Evolutionary conservation across 148 eudicot genomes (phyloP), one percentile per base, ranked within the genome.

Genomic region (Heliosperma pusillum): DNA sequence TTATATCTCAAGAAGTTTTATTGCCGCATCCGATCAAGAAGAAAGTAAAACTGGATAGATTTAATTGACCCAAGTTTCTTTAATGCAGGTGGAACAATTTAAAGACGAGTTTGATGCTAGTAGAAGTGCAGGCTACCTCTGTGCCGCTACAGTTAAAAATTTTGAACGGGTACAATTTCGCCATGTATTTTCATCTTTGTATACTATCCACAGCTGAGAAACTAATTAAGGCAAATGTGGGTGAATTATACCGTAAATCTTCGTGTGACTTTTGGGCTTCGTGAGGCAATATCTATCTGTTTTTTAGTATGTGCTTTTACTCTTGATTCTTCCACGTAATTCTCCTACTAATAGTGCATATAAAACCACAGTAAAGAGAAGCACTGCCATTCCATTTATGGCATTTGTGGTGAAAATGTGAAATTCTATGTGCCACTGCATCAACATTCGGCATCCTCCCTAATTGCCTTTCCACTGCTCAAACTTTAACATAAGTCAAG

Each of bases 71-170:
- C 10, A 70, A 50, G 30, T 40, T 71, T 4, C 70, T 72, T 47
- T 80, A 67, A 30, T 66, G 66, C 62, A 80, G 83, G 74, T 80
- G 27, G 80, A 80, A 66, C 72, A 83, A 44, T 78, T 80, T 19
- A 82, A 75, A 64, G 84, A 86, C 63, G 96, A 90, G 78, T 91
- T 88, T 69, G 98, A 94, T 85, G 97, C 97, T 69, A 84, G 88
- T 70, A 94, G 98, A 83, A 94, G 98, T 80, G 85, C 92, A 19
- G 98, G 98, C 53, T 89, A 90, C 78, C 97, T 94, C 66, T 94
- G 97, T 80, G 96, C 89, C 16, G 92, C 98, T 73, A 90, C 96
- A 3, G 79, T 84, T 19, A 77, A 85, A 65, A 90, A 92, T 86
- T 92, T 94, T 80, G 97, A 94, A 79, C 90, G 89, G 85, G 98